Evolutionary conservation across 169 alveolate species (phyloP), one percentile per base, ranked within the genome.

Genomic region (Babesia caballi): DNA sequence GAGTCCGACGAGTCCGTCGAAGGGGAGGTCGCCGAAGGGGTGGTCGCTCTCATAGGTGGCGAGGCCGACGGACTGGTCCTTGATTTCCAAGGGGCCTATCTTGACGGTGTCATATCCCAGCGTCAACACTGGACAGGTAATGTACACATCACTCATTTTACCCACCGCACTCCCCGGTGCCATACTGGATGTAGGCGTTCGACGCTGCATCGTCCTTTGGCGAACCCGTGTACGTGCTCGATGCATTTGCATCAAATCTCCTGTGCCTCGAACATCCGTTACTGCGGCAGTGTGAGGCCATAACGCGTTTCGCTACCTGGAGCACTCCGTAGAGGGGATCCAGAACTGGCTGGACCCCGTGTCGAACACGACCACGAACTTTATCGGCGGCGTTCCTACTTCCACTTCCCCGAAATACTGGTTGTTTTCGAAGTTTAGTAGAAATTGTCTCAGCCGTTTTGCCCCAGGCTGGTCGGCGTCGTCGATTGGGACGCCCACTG

Each of bases 1-100:
- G 59, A 94, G 90, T 19, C 98, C 98, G 47, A 94, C 94, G 33
- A 94, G 89, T 56, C 98, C 98, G 69, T 94, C 98, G 66, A 94
- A 94, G 17, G 98, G 98, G 46, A 93, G 71, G 9, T 89, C 95
- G 14, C 93, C 94, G 67, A 93, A 93, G 35, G 96, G 96, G 72
- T 88, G 91, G 38, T 85, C 69, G 21, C 95, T 85, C 63, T 92
- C 97, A 58, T 58, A 68, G 27, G 93, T 85, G 3, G 96, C 95
- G 76, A 94, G 84, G 25, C 97, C 97, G 32, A 94, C 76, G 15
- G 94, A 84, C 77, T 94, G 97, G 56, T 92, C 83, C 27, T 87
- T 91, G 36, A 92, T 91, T 47, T 61, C 77, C 38, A 94, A 85
- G 27, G 35, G 74, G 23, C 89, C 89, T 30, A 87, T 66, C 50